A percentile compares a stretch with the other conserved stretches of the same genome.
Conservation (phyloP, 2,329 filamentous ascomycete genomes). For the Ophiostoma pallidulum region DNA sequence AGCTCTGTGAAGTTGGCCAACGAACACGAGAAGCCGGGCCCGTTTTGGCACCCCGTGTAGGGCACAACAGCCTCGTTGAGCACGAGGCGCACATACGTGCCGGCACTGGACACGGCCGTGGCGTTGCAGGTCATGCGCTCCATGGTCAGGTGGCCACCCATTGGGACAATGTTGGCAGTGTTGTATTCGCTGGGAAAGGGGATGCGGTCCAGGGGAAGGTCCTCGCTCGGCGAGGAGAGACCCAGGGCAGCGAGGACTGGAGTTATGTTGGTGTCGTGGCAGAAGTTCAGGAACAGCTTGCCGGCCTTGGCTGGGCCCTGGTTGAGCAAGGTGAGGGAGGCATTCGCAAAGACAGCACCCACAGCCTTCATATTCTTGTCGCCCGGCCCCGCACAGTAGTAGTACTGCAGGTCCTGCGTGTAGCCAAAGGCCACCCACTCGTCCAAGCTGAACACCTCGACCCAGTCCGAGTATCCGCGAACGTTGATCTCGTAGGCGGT, state of each 20-base stretch:
- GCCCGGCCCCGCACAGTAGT: constrained; percentile 54
- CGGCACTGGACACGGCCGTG: background rate
- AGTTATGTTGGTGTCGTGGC: constrained; percentile 16
- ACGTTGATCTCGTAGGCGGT: constrained; percentile 15
- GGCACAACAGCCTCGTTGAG: constrained; percentile 57
- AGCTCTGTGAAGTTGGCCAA: constrained; percentile 36
- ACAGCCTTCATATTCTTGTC: constrained; percentile 15
- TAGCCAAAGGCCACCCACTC: constrained; percentile 59
- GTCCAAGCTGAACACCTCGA: constrained; percentile 49
- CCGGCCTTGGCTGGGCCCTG: constrained; percentile 7
- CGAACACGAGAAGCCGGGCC: constrained; percentile 44
- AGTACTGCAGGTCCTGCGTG: constrained; percentile 57
- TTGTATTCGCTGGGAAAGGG: constrained; percentile 21
- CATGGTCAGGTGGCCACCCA: constrained; percentile 57
- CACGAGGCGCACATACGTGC: constrained; percentile 43
- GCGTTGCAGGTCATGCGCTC: constrained; percentile 47
- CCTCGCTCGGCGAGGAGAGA: background rate
- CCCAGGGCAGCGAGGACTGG: constrained; percentile 14
- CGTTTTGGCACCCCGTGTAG: constrained; percentile 42
- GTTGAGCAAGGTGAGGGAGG: constrained; percentile 11
- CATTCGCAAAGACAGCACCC: constrained; percentile 14
- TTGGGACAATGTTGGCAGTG: constrained; percentile 39
- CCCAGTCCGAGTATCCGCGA: constrained; percentile 46
- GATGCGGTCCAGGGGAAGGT: constrained; percentile 37
- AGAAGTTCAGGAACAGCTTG: constrained; percentile 12